Evolutionary conservation across 2,329 filamentous ascomycete genomes (phyloP).

Genomic region (Trichoderma arundinaceum): DNA sequence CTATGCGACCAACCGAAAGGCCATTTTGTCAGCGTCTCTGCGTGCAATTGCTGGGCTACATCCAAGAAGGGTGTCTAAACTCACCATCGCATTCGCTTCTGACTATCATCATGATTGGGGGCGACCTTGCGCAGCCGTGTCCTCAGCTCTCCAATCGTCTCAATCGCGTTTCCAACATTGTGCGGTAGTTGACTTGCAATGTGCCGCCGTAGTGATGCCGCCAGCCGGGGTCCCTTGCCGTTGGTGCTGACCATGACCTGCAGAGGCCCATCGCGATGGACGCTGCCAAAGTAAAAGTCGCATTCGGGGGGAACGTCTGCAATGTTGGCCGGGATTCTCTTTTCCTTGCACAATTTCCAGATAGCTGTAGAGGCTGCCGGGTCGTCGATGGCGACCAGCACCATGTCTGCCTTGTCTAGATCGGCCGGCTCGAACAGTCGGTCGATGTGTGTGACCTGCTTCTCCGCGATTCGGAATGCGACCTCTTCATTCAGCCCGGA

Average conservation of each 20-base stretch:
- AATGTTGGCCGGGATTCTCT: slow-evolving; percentile 87
- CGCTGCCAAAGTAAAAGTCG: slow-evolving; percentile 97
- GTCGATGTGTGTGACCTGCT: slow-evolving; percentile 80
- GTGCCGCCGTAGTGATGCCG: slow-evolving; percentile 80
- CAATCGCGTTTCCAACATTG: slow-evolving; percentile 84
- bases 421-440: slow-evolving; percentile 86
- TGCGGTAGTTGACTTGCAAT: slow-evolving; percentile 78
- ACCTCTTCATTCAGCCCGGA: slow-evolving; percentile 88
- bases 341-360: slow-evolving; percentile 91
- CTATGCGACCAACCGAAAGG: slow-evolving; percentile 47
- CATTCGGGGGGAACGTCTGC: slow-evolving; percentile 96
- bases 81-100: slow-evolving; percentile 89
- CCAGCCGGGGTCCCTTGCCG: slow-evolving; percentile 90
- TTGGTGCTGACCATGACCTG: slow-evolving; percentile 99
- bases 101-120: slow-evolving; percentile 72
- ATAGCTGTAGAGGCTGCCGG: slow-evolving; percentile 86
- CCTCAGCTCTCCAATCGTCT: slow-evolving; percentile 80
- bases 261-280: slow-evolving; percentile 91
- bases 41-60: neutral
- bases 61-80: slow-evolving; percentile 35
- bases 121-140: slow-evolving; percentile 79
- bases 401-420: slow-evolving; percentile 82
- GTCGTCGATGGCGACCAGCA: slow-evolving; percentile 91
- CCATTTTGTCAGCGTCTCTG: neutral
- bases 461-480: slow-evolving; percentile 74